Evolutionary conservation across 106 monocot species (phyloP), one percentile per base, ranked within the genome.

Genomic region (Dactylorhiza incarnata): DNA sequence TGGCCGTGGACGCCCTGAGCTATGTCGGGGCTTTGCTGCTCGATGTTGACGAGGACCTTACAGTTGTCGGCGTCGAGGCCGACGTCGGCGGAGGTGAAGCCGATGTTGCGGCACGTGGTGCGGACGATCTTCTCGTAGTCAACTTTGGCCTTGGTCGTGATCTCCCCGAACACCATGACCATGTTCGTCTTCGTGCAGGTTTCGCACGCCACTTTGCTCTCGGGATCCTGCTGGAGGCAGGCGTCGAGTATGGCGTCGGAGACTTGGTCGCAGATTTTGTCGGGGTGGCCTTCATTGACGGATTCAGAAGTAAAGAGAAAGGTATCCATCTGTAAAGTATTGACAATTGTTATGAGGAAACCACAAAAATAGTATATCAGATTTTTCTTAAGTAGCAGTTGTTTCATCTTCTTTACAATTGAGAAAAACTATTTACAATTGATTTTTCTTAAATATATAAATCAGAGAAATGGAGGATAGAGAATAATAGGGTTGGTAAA

Each of bases 101-200:
- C 83, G 10, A 83, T 83, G 53, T 5, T 22, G 15, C 82, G 82
- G 73, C 82, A 83, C 48, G 82, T 83, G 68, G 78, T 78, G 26
- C 83, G 83, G 29, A 79, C 83, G 15, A 83, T 83, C 83, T 83
- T 78, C 68, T 83, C 83, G 43, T 83, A 83, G 78, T 83, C 78
- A 13, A 83, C 78, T 4, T 43, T 53, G 45, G 82, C 82, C 82
- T 83, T 83, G 75, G 83, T 83, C 53, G 83, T 83, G 71, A 83
- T 83, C 79, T 83, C 83, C 13, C 78, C 83, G 16, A 83, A 83
- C 20, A 83, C 82, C 82, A 83, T 83, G 53, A 83, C 82, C 82
- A 83, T 83, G 82, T 83, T 83, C 44, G 82, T 83, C 78, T 83
- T 83, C 22, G 82, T 74, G 82, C 82, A 83, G 73, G 82, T 83